phyloP scores from a whole-genome alignment of 2,329 filamentous ascomycete species.

The Colletotrichum agaves region DNA sequence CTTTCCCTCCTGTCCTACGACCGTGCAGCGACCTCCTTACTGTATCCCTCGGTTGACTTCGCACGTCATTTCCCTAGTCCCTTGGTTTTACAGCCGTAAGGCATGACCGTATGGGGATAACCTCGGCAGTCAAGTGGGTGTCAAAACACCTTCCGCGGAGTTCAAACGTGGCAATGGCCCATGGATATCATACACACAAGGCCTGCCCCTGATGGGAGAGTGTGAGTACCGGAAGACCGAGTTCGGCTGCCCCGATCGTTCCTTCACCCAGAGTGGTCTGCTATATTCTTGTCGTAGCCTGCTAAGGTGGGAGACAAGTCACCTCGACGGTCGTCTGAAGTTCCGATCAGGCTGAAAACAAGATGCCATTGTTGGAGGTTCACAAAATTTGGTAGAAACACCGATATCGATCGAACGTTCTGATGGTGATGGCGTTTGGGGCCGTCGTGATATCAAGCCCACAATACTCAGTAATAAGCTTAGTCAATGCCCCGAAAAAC shows the following conservation, averaged over 20 bases:
- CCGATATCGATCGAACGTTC: not conserved
- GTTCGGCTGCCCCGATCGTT: not conserved
- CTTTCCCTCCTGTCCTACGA: conserved; percentile 9
- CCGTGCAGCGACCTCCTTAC: conserved; percentile 1
- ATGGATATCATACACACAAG: conserved; percentile 10
- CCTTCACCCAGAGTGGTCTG: no score
- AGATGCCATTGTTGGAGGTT: not conserved
- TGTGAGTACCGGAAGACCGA: conserved; percentile 7
- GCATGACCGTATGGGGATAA: not conserved
- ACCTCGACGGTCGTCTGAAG: conserved; percentile 5
- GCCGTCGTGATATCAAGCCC: conserved; percentile 4
- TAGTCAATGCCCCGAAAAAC: not conserved
- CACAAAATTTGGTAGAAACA: not conserved
- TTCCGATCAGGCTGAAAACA: not conserved
- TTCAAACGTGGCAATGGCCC: not conserved
- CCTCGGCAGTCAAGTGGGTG: conserved; percentile 7
- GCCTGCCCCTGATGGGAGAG: conserved; percentile 8
- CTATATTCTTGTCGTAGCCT: not conserved
- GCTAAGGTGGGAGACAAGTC: not conserved
- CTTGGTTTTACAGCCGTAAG: not conserved
- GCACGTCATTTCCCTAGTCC: not conserved
- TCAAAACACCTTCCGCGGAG: conserved; percentile 16
- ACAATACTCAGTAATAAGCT: not conserved
- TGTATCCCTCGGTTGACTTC: conserved; percentile 3
- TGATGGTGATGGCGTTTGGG: not conserved